Evolutionary conservation across 2,329 filamentous ascomycete species (phyloP).

Genomic region (Monosporascus sp.): DNA sequence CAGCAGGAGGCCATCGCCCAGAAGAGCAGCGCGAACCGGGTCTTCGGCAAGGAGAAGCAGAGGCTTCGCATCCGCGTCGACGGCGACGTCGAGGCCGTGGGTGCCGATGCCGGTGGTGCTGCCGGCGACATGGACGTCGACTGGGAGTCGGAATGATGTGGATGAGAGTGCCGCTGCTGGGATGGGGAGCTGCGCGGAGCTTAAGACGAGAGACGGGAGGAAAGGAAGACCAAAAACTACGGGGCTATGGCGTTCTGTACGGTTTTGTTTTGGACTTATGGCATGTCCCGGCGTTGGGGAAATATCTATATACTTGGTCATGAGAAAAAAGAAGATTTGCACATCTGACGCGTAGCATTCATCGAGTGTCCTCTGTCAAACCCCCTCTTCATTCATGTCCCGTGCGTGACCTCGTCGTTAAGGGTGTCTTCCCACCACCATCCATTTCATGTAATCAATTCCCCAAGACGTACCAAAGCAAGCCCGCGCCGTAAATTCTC

Average conservation of each 20-base stretch:
- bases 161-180: conserved; percentile 9
- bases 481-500: too few relatives aligned
- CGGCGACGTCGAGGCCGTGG: conserved; percentile 37
- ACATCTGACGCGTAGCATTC: background rate
- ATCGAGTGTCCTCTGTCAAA: too few relatives aligned
- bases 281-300: conserved; percentile 28
- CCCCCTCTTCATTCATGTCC: too few relatives aligned
- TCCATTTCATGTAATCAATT: too few relatives aligned
- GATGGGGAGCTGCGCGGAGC: too few relatives aligned
- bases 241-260: background rate
- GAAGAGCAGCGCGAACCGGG: conserved; percentile 26
- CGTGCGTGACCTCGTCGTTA: too few relatives aligned
- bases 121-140: conserved; percentile 34
- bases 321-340: background rate
- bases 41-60: conserved; percentile 36
- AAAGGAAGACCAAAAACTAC: background rate
- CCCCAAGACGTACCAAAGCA: too few relatives aligned
- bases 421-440: too few relatives aligned
- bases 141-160: conserved; percentile 20
- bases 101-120: conserved; percentile 26
- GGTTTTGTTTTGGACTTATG: conserved; percentile 14
- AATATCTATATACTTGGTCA: conserved; percentile 4
- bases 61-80: conserved; percentile 33
- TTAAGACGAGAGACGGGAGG: conserved; percentile 13
- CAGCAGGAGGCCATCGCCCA: conserved; percentile 18